phyloP scores from a whole-genome alignment of 768 basidiomycete genomes.

The Boletales sp. region DNA sequence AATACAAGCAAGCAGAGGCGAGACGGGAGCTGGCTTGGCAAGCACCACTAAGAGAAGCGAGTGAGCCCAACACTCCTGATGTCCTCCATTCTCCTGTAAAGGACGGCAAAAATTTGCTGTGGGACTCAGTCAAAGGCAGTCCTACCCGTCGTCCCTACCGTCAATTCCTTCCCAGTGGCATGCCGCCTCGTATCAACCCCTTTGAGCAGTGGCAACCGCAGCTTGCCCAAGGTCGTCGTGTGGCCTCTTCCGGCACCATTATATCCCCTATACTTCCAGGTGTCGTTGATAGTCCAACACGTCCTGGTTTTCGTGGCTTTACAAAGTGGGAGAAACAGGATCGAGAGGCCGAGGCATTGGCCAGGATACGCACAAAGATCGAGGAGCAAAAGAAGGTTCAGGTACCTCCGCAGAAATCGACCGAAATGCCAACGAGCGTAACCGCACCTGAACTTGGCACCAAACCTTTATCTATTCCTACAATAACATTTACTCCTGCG shows the following conservation, averaged over 20 bases:
- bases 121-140: slow-evolving; percentile 54
- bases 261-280: slow-evolving; percentile 27
- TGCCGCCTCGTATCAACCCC: slow-evolving; percentile 48
- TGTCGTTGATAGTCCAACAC: slow-evolving; percentile 55
- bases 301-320: slow-evolving; percentile 43
- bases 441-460: slow-evolving; percentile 20
- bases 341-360: slow-evolving; percentile 75
- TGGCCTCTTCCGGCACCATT: slow-evolving; percentile 34
- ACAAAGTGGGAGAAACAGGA: slow-evolving; percentile 90
- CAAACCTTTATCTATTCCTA: slow-evolving; percentile 23
- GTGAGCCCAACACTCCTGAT: slow-evolving; percentile 44
- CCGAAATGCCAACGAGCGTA: slow-evolving; percentile 28
- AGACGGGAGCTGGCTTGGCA: slow-evolving; percentile 67
- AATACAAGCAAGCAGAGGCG: slow-evolving; percentile 62
- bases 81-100: slow-evolving; percentile 35
- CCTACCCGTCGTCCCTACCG: slow-evolving; percentile 41
- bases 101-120: slow-evolving; percentile 66
- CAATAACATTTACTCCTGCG: slow-evolving; percentile 27
- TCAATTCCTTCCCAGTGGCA: slow-evolving; percentile 44
- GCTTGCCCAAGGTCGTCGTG: slow-evolving; percentile 42
- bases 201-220: slow-evolving; percentile 36
- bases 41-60: slow-evolving; percentile 43
- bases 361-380: slow-evolving; percentile 56
- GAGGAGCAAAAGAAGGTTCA: slow-evolving; percentile 43
- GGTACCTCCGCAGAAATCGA: slow-evolving; percentile 31